Percentiles rank a stretch among this genome's conserved stretches.
Evolutionary conservation across 2,329 filamentous ascomycete species (phyloP).

Genomic region (Thelonectria discophora): DNA sequence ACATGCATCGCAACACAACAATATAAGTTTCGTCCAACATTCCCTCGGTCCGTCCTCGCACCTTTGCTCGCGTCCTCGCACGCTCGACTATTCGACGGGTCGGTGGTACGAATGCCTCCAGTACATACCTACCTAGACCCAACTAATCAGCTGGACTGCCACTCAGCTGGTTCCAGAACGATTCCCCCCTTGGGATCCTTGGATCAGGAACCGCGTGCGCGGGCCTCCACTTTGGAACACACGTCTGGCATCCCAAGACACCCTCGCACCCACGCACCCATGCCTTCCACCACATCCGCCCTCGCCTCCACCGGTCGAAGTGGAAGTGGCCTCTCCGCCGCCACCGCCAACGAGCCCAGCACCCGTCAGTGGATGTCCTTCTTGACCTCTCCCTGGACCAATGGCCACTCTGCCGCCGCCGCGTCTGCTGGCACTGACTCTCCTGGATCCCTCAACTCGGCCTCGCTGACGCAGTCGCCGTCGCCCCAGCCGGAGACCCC

Average conservation of each 20-base stretch:
- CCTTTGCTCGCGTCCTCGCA: not conserved
- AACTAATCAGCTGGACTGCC: not conserved
- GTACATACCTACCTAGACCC: too few relatives aligned
- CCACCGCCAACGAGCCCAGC: conserved; percentile 35
- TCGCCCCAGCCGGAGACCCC: conserved; percentile 49
- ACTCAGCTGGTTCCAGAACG: conserved; percentile 43
- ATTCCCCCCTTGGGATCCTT: conserved; percentile 25
- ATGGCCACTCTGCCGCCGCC: conserved; percentile 38
- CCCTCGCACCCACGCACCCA: conserved; percentile 25
- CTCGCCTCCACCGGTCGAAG: conserved; percentile 37
- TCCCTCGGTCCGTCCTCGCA: too few relatives aligned
- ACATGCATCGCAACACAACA: not conserved
- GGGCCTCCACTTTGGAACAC: conserved; percentile 31
- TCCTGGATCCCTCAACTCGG: conserved; percentile 47
- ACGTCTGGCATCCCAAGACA: too few relatives aligned
- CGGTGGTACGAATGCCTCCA: too few relatives aligned
- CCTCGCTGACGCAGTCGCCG: conserved; percentile 48
- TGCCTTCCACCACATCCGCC: conserved; percentile 13
- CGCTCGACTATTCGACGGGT: not conserved
- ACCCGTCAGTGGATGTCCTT: conserved; percentile 34
- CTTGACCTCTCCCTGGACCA: not conserved
- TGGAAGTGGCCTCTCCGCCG: conserved; percentile 32
- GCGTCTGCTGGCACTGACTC: conserved; percentile 45
- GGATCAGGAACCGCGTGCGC: conserved; percentile 34
- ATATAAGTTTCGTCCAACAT: too few relatives aligned